These are phyloP conservation scores for Bimuria novae-zelandiae DNA, from an alignment of 2,329 filamentous ascomycete genomes.

Conservation along the genomic window DNA sequence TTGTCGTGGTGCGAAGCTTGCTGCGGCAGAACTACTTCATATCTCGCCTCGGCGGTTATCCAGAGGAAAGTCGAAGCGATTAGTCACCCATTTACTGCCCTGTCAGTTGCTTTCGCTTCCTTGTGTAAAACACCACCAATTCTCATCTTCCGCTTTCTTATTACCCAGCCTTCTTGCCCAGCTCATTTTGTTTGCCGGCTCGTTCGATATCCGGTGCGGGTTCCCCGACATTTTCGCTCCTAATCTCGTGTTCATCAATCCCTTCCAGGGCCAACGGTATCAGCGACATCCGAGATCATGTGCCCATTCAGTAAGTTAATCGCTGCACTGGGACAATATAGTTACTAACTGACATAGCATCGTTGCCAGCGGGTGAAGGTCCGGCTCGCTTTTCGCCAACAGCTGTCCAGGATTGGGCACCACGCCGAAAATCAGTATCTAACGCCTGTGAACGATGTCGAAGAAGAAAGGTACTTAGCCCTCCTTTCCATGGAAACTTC, in stretches of 20 bases:
- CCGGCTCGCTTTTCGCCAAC: slow-evolving; percentile 37
- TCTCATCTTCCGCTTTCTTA: slow-evolving; percentile 37
- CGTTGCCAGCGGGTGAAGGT: slow-evolving; percentile 37
- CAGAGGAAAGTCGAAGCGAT: slow-evolving; percentile 32
- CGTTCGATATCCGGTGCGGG: slow-evolving; percentile 34
- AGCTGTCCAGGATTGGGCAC: slow-evolving; percentile 42
- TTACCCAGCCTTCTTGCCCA: slow-evolving; percentile 25
- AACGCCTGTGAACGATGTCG: slow-evolving; percentile 46
- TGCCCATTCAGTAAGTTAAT: slow-evolving; percentile 41
- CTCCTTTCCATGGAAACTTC: neutral
- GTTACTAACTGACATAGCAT: slow-evolving; percentile 22
- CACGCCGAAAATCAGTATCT: slow-evolving; percentile 43
- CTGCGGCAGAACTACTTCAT: slow-evolving; percentile 36
- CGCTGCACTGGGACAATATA: neutral
- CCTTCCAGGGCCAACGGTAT: slow-evolving; percentile 3
- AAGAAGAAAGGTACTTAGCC: slow-evolving; percentile 29
- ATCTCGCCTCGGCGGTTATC: slow-evolving; percentile 12
- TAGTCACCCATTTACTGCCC: slow-evolving; percentile 20
- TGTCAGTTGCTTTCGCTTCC: slow-evolving; percentile 26
- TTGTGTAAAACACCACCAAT: slow-evolving; percentile 43
- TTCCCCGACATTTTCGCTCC: slow-evolving; percentile 19
- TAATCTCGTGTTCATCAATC: slow-evolving; percentile 1
- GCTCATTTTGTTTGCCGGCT: slow-evolving; percentile 26
- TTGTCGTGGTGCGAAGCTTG: slow-evolving; percentile 30
- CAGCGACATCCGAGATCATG: slow-evolving; percentile 26